These are phyloP conservation scores for Pichia sp. DNA, from an alignment of 1,139 yeast species.

Conservation along the genomic window DNA sequence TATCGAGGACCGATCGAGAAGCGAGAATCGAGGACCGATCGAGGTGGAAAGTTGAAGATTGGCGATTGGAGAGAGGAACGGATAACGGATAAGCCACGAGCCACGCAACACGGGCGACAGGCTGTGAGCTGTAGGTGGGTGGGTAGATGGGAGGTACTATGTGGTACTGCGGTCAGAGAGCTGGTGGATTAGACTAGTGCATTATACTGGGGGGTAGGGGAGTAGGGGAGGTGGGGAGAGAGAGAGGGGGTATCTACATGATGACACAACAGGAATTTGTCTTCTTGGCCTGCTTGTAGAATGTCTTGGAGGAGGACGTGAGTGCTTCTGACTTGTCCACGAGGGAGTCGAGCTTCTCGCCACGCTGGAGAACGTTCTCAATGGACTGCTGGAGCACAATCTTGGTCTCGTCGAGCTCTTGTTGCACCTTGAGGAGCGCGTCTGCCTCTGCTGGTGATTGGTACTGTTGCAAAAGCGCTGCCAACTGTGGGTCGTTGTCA, in stretches of 20 bases:
- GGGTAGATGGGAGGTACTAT: too few species aligned
- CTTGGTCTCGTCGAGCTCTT: constrained; percentile 95
- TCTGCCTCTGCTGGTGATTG: constrained; percentile 98
- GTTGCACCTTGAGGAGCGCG: constrained; percentile 94
- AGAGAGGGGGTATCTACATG: constrained; percentile 35
- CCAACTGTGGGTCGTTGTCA: constrained; percentile 33
- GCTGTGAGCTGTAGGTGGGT: too few species aligned
- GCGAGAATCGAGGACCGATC: too few species aligned
- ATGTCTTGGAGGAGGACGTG: constrained; percentile 83
- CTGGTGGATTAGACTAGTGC: too few species aligned
- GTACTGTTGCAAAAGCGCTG: constrained; percentile 64
- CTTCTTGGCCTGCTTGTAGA: constrained; percentile 95
- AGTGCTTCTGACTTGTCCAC: constrained; percentile 95
- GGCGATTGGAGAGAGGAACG: too few species aligned
- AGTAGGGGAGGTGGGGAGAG: neutral
- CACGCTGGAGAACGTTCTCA: constrained; percentile 90
- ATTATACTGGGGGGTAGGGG: too few species aligned
- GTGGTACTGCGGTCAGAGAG: too few species aligned
- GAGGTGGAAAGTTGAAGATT: too few species aligned
- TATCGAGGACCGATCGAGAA: too few species aligned
- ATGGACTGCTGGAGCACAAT: constrained; percentile 93
- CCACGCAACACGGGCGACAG: too few species aligned
- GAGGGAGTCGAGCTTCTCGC: constrained; percentile 88
- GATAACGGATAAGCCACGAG: too few species aligned
- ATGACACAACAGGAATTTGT: constrained; percentile 93